A percentile compares a stretch with the other conserved stretches of the same genome.
phyloP scores from a whole-genome alignment of 2,329 filamentous ascomycete genomes.

The Alternaria atra region DNA sequence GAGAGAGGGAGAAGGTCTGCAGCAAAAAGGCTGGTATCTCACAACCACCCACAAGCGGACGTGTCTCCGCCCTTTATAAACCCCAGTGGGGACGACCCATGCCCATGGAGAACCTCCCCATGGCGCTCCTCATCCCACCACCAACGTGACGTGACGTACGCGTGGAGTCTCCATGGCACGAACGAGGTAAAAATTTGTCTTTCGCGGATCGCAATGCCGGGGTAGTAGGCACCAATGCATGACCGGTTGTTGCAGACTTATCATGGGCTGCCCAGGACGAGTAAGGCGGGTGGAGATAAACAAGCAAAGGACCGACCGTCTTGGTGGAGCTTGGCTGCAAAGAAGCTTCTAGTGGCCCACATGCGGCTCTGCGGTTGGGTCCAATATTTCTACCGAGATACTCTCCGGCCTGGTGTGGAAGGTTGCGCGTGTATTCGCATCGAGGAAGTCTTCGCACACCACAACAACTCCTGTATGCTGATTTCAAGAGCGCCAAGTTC shows the following conservation, averaged over 20 bases:
- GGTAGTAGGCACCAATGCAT: slow-evolving; percentile 18
- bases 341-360: slow-evolving; percentile 45
- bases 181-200: slow-evolving; percentile 29
- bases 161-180: slow-evolving; percentile 39
- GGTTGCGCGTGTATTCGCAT: slow-evolving; percentile 4
- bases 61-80: slow-evolving; percentile 37
- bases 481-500: neutral
- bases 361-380: slow-evolving; percentile 35
- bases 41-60: slow-evolving; percentile 11
- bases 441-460: neutral
- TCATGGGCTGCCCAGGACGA: slow-evolving; percentile 20
- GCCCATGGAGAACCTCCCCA: slow-evolving; percentile 35
- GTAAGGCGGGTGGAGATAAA: slow-evolving; percentile 27
- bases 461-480: neutral
- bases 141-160: slow-evolving; percentile 24
- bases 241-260: slow-evolving; percentile 29
- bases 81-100: slow-evolving; percentile 30
- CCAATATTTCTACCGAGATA: slow-evolving; percentile 28
- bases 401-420: slow-evolving; percentile 7
- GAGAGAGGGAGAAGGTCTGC: slow-evolving; percentile 8
- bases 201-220: slow-evolving; percentile 21
- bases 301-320: slow-evolving; percentile 33
- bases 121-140: slow-evolving; percentile 22
- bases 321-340: slow-evolving; percentile 42
- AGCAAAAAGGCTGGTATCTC: slow-evolving; percentile 20